phyloP scores from a whole-genome alignment of 768 basidiomycete species.

The Fibroporia radiculosa region DNA sequence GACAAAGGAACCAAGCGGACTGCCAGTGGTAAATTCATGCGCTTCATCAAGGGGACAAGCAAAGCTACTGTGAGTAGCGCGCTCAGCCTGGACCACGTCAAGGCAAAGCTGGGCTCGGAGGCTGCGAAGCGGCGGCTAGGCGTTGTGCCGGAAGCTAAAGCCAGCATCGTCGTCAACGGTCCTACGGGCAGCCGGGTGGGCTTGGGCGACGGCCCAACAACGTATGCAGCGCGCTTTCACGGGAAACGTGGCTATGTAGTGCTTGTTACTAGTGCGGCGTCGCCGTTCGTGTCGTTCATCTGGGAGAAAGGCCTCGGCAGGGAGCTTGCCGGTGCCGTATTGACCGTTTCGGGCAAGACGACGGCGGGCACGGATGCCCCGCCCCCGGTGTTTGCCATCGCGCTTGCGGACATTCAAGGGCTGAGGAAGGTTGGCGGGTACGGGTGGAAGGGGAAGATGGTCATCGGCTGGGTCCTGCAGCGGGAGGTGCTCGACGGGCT shows the following conservation, averaged over 20 bases:
- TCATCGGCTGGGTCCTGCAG: constrained; percentile 27
- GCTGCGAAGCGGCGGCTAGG: constrained; percentile 24
- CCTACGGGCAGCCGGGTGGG: constrained; percentile 5
- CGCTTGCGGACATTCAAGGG: constrained; percentile 21
- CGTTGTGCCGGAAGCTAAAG: constrained; percentile 14
- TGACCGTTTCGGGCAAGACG: background rate
- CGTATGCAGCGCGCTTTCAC: constrained; percentile 21
- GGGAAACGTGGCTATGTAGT: constrained; percentile 25
- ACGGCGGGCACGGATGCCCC: constrained; percentile 3
- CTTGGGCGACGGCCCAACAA: constrained; percentile 23
- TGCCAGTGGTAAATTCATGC: constrained; percentile 14
- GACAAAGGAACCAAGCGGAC: constrained; percentile 14
- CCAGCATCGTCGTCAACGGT: constrained; percentile 5
- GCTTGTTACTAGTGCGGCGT: constrained; percentile 23
- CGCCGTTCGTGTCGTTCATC: constrained; percentile 24
- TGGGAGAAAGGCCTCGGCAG: constrained; percentile 10
- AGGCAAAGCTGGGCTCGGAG: constrained; percentile 24
- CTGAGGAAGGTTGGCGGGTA: constrained; percentile 29
- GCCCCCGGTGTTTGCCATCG: constrained; percentile 23
- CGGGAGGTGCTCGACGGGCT: constrained; percentile 24
- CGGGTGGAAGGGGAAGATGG: constrained; percentile 31
- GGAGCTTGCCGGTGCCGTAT: constrained; percentile 1
- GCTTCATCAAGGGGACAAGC: constrained; percentile 22
- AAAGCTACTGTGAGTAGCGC: constrained; percentile 22
- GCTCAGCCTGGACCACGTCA: constrained; percentile 25